phyloP scores from a whole-genome alignment of 2,329 filamentous ascomycete genomes.

The Trichoderma aggressivum region DNA sequence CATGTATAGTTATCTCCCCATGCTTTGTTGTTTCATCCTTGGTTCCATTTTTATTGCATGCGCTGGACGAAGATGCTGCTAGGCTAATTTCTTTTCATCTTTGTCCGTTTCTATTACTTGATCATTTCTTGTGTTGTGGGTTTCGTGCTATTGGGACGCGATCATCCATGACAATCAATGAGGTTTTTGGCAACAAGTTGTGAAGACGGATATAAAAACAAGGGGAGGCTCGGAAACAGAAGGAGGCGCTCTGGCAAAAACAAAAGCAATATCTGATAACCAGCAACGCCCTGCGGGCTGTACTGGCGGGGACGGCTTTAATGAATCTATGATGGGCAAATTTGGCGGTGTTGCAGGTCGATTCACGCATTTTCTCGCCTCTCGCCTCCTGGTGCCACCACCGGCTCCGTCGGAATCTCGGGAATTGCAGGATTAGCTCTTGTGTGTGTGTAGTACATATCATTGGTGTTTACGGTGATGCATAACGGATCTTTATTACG shows the following conservation, averaged over 20 bases:
- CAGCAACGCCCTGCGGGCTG: conserved; percentile 7
- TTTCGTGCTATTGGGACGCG: background rate
- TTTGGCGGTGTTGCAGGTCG: conserved; percentile 7
- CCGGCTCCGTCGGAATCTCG: background rate
- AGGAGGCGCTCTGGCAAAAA: conserved; percentile 2
- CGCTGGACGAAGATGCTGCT: background rate
- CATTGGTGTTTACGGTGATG: conserved; percentile 10
- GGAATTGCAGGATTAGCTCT: background rate
- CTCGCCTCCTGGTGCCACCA: background rate
- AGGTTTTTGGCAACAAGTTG: background rate
- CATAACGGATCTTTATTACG: background rate
- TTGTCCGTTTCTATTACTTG: background rate
- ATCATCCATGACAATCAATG: background rate
- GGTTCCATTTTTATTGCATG: background rate
- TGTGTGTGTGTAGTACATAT: conserved; percentile 6
- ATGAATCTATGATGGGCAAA: conserved; percentile 17
- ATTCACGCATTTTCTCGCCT: background rate
- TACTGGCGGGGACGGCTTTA: conserved; percentile 8
- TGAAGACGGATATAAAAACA: background rate
- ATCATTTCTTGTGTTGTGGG: background rate
- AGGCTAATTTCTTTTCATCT: background rate
- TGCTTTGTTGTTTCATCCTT: background rate
- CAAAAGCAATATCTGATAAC: conserved; percentile 8
- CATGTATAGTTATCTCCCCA: background rate
- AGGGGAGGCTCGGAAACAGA: background rate